phyloP scores from a whole-genome alignment of 2,329 filamentous ascomycete genomes.

The Neospermospora avenae region DNA sequence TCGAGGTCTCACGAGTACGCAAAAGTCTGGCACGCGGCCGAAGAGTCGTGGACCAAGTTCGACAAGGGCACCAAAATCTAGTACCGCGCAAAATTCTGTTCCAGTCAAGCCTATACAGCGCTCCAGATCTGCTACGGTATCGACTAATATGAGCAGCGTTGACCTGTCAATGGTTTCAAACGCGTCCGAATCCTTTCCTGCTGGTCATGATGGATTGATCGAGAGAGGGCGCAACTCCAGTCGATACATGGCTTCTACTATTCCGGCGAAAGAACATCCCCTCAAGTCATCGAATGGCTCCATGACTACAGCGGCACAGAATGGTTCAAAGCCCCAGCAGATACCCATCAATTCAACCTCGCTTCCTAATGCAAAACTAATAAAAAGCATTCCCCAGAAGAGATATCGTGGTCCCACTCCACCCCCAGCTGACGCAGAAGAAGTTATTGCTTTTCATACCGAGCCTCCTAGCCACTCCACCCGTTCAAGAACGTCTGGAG shows the following conservation, averaged over 20 bases:
- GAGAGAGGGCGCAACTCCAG: neutral
- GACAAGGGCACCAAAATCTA: neutral
- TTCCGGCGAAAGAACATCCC: neutral
- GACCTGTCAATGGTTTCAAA: neutral
- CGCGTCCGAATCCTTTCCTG: neutral
- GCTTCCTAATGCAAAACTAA: neutral
- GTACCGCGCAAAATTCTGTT: neutral
- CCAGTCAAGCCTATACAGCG: neutral
- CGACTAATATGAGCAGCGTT: neutral
- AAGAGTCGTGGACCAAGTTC: neutral
- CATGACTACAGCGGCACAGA: neutral
- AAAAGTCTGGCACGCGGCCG: neutral
- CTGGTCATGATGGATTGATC: neutral
- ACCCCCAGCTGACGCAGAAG: neutral
- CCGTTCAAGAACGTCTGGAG: neutral
- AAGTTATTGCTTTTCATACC: neutral
- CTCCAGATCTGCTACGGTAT: neutral
- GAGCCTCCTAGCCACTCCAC: slow-evolving; percentile 5
- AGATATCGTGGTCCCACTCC: slow-evolving; percentile 8
- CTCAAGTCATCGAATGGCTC: neutral
- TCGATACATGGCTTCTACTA: neutral
- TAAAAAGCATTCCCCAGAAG: slow-evolving; percentile 11
- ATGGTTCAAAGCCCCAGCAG: neutral
- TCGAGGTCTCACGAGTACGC: neutral
- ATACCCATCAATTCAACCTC: neutral